A percentile compares a stretch with the other conserved stretches of the same genome.
Evolutionary conservation across 2,329 filamentous ascomycete species (phyloP).

Genomic region (Colletotrichum chlorophyti): DNA sequence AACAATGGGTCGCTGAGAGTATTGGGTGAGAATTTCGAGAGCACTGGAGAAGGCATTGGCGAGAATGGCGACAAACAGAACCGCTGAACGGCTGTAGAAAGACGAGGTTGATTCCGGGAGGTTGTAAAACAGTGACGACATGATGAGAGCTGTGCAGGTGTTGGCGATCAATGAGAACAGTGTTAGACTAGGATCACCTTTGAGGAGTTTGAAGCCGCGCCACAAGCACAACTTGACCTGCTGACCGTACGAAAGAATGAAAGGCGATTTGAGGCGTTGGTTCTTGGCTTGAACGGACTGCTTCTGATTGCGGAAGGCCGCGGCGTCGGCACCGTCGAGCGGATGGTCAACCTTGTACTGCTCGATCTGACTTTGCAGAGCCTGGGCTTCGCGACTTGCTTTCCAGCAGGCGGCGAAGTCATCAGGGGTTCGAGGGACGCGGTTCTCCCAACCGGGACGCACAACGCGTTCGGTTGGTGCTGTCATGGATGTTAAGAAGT

Average conservation of each 20-base stretch:
- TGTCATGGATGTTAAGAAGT: slow-evolving; percentile 72
- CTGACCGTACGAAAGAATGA: slow-evolving; percentile 53
- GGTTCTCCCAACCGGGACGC: slow-evolving; percentile 34
- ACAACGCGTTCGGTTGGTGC: slow-evolving; percentile 38
- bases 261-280: slow-evolving; percentile 56
- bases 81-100: slow-evolving; percentile 53
- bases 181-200: slow-evolving; percentile 46
- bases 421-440: slow-evolving; percentile 39
- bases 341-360: slow-evolving; percentile 31
- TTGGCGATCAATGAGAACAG: slow-evolving; percentile 49
- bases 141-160: slow-evolving; percentile 55
- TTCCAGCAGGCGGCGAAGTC: slow-evolving; percentile 39
- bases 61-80: slow-evolving; percentile 60
- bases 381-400: slow-evolving; percentile 34
- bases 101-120: slow-evolving; percentile 47
- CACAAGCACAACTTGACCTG: slow-evolving; percentile 52
- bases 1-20: slow-evolving; percentile 35
- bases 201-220: slow-evolving; percentile 47
- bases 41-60: slow-evolving; percentile 54
- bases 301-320: slow-evolving; percentile 16
- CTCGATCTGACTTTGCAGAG: slow-evolving; percentile 38
- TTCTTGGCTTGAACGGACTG: slow-evolving; percentile 37
- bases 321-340: slow-evolving; percentile 15
- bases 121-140: slow-evolving; percentile 59
- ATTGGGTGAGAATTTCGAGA: slow-evolving; percentile 38